Percentiles rank a stretch among this genome's conserved stretches.
Evolutionary conservation across 202 grass and related monocot genomes (phyloP).

Genomic region (Tripidium arundinaceum): DNA sequence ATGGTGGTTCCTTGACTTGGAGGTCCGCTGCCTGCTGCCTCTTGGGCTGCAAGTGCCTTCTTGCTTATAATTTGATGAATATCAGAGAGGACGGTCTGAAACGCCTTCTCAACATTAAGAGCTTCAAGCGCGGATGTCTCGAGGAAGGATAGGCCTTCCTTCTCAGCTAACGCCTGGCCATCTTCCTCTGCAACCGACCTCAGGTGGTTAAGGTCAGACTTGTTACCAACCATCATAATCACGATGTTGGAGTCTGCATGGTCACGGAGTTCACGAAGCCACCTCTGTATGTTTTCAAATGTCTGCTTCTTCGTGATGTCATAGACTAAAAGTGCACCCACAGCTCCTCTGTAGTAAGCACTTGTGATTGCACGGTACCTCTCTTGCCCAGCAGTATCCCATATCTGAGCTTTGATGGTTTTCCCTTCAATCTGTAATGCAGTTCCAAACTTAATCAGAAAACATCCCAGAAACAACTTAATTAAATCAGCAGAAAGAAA

Average conservation of each 20-base stretch:
- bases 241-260: slow-evolving; percentile 86
- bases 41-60: slow-evolving; percentile 79
- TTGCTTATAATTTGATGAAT: slow-evolving; percentile 90
- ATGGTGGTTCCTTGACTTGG: slow-evolving; percentile 65
- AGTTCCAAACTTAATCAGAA: slow-evolving; percentile 27
- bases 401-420: slow-evolving; percentile 82
- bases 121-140: slow-evolving; percentile 79
- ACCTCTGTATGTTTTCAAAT: slow-evolving; percentile 79
- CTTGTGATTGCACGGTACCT: slow-evolving; percentile 87
- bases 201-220: slow-evolving; percentile 71
- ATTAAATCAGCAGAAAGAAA: background rate
- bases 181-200: slow-evolving; percentile 66
- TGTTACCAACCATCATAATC: slow-evolving; percentile 82
- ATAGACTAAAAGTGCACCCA: slow-evolving; percentile 76
- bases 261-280: slow-evolving; percentile 70
- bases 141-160: slow-evolving; percentile 67
- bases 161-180: slow-evolving; percentile 68
- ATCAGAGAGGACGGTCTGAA: slow-evolving; percentile 70
- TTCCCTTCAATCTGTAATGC: slow-evolving; percentile 65
- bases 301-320: slow-evolving; percentile 86
- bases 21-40: slow-evolving; percentile 49
- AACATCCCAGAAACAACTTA: background rate
- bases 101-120: slow-evolving; percentile 74
- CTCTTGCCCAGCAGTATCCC: slow-evolving; percentile 86
- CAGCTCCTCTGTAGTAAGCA: slow-evolving; percentile 84